A percentile compares a stretch with the other conserved stretches of the same genome.
Conservation (phyloP, 257 asterid species). For the Primulina tabacum region DNA sequence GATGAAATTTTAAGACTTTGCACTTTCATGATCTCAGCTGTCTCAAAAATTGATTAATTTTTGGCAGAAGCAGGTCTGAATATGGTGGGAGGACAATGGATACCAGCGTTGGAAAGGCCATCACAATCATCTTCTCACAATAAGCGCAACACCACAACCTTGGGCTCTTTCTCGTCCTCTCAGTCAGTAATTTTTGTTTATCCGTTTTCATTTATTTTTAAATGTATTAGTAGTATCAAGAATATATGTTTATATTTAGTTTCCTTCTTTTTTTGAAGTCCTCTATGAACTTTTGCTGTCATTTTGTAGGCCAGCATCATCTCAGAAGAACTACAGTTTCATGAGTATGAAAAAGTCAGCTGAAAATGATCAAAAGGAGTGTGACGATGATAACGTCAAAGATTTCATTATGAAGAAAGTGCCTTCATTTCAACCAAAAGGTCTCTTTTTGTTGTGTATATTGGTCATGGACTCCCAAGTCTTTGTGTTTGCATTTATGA, state of each 20-base stretch:
- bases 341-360: constrained; percentile 72
- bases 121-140: constrained; percentile 61
- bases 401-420: constrained; percentile 69
- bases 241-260: background rate
- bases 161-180: constrained; percentile 71
- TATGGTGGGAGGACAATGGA: constrained; percentile 60
- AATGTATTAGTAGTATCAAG: background rate
- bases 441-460: constrained; percentile 35
- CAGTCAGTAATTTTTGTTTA: constrained; percentile 49
- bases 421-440: constrained; percentile 56
- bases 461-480: constrained; percentile 7
- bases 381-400: constrained; percentile 72
- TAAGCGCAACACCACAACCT: constrained; percentile 40
- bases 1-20: constrained; percentile 3
- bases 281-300: background rate
- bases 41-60: constrained; percentile 14
- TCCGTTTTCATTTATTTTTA: constrained; percentile 18
- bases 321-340: constrained; percentile 67
- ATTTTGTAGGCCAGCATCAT: constrained; percentile 58
- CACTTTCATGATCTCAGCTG: constrained; percentile 10
- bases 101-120: constrained; percentile 53
- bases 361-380: constrained; percentile 66
- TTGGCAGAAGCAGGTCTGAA: constrained; percentile 54
- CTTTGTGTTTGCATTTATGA: constrained; percentile 13
- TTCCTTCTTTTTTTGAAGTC: background rate